Percentiles rank a stretch among this genome's conserved stretches.
These are phyloP conservation scores for Mycena sp. DNA, from an alignment of 1,284 basidiomycete genomes.

Conservation along the genomic window DNA sequence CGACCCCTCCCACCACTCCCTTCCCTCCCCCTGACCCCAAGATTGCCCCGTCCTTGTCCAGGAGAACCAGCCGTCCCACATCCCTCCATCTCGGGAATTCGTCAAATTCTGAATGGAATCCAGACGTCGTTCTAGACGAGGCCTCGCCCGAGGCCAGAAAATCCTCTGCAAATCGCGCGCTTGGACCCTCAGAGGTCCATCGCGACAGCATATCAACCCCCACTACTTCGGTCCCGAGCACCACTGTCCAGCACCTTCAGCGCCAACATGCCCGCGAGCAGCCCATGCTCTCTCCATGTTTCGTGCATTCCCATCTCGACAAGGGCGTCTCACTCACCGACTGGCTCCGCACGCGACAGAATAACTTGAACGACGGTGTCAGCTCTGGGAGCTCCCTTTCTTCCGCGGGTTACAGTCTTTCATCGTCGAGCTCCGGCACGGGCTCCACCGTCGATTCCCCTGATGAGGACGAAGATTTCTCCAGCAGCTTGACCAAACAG, in stretches of 20 bases:
- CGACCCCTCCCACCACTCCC: conserved; percentile 72
- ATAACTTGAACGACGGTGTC: conserved; percentile 46
- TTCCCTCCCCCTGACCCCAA: conserved; percentile 40
- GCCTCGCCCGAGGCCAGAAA: conserved; percentile 51
- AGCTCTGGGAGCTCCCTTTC: conserved; percentile 60
- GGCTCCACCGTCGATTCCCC: conserved; percentile 38
- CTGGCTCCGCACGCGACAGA: conserved; percentile 68
- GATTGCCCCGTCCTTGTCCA: conserved; percentile 58
- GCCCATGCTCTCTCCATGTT: conserved; percentile 80
- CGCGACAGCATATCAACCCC: conserved; percentile 44
- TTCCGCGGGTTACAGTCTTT: conserved; percentile 40
- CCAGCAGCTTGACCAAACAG: conserved; percentile 87
- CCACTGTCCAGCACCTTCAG: conserved; percentile 33
- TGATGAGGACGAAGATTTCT: conserved; percentile 75
- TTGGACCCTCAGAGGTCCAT: conserved; percentile 31
- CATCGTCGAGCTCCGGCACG: conserved; percentile 38
- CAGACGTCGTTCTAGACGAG: conserved; percentile 59
- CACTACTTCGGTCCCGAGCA: conserved; percentile 33
- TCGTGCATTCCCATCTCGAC: conserved; percentile 87
- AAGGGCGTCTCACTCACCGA: conserved; percentile 79
- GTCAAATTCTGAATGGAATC: conserved; percentile 55
- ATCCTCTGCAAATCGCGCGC: conserved; percentile 38
- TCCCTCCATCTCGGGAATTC: conserved; percentile 59
- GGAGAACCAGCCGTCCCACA: conserved; percentile 59
- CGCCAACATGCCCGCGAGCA: conserved; percentile 46